Base-by-base conservation (phyloP, 306 rosid genomes). In the Pyrus pyrifolia region DNA sequence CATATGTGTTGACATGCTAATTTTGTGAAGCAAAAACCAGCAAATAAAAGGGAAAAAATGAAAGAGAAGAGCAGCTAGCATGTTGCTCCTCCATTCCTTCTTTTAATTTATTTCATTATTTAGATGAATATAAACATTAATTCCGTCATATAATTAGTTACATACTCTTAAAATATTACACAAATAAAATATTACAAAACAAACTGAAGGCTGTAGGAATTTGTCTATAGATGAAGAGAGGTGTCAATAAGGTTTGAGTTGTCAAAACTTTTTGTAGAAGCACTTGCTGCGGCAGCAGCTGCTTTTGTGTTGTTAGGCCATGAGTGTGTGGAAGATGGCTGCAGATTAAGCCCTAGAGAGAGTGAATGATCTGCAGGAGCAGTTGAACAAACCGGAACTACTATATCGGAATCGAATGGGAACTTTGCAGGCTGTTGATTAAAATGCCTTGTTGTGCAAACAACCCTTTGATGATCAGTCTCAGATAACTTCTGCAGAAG, bases 201-300 rank as follows among this genome's bases (percentile, higher is more conserved):
- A 73, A 44, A 55, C 59, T 49, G 70, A 35, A 70, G 40, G 53
- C 40, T 72, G 11, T 13, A 76, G 76, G 8, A 79, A 79, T 55
- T 67, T 80, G 66, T 85, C 88, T 81, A 95, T 82, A 92, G 93
- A 89, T 92, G 99, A 81, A 95, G 97, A 15, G 98, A 90, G 82
- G 96, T 94, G 83, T 92, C 98, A 61, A 94, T 49, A 5, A 49
- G 92, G 2, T 92, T 95, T 1, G 93, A 82, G 78, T 58, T 76
- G 30, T 89, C 92, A 85, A 83, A 88, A 81, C 76, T 83, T 87
- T 61, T 86, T 29, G 88, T 19, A 15, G 55, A 84, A 10, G 80
- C 42, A 78, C 80, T 79, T 31, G 90, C 74, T 68, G 80, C 29
- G 22, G 87, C 86, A 18, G 68, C 3, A 29, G 12, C 22, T 31